Conservation (phyloP, 441 rosid genomes). For the Lepidium campestre region DNA sequence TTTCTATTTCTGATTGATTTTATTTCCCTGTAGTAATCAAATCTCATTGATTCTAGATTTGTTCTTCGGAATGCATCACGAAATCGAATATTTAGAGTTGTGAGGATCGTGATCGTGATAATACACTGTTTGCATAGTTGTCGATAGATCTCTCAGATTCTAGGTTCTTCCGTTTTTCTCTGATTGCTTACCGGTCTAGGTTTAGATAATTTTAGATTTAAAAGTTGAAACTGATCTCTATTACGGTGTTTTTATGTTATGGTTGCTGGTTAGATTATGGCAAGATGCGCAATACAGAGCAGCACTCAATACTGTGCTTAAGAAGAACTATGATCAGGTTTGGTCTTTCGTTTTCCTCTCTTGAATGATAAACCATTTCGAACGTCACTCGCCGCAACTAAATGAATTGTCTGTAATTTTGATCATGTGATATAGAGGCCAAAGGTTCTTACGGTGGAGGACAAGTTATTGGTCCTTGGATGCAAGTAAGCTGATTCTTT, state of each 20-base stretch:
- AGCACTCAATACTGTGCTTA: conserved; percentile 60
- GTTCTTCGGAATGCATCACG: neutral
- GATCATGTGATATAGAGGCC: conserved; percentile 57
- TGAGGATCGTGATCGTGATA: neutral
- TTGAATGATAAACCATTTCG: neutral
- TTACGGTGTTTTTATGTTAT: conserved; percentile 17
- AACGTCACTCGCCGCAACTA: neutral
- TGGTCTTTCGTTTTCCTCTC: conserved; percentile 7
- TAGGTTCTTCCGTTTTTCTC: neutral
- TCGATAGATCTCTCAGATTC: conserved; percentile 12
- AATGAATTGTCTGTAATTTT: neutral
- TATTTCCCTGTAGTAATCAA: neutral
- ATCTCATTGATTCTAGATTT: conserved; percentile 2
- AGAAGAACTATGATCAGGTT: conserved; percentile 72
- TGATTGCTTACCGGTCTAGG: neutral
- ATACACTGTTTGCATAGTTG: neutral
- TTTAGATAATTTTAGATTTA: neutral
- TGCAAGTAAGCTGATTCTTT: conserved; percentile 67
- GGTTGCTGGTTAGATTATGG: conserved; percentile 60
- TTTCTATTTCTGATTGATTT: neutral
- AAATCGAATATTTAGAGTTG: neutral
- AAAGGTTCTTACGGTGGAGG: conserved; percentile 85
- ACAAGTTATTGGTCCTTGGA: conserved; percentile 74
- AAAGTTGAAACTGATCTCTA: conserved; percentile 6
- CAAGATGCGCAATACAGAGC: conserved; percentile 91